Percentiles rank a stretch among this genome's conserved stretches.
These are phyloP conservation scores for Lodderomyces pseudojiufengensis DNA, from an alignment of 1,139 yeast species.

Conservation along the genomic window DNA sequence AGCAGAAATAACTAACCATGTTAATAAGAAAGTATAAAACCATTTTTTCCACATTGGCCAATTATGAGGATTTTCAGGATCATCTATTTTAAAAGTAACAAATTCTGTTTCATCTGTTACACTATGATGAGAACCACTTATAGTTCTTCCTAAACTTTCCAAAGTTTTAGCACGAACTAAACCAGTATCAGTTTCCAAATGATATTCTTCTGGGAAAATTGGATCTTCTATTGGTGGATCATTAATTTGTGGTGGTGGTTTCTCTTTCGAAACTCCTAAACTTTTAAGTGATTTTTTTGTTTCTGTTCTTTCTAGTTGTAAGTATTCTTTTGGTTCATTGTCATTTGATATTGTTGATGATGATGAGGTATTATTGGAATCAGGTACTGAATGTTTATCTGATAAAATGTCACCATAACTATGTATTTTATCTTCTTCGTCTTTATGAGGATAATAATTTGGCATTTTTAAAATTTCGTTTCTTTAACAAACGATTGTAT, in stretches of 20 bases:
- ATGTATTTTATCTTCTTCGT: too few relatives aligned
- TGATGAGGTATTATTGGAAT: too few relatives aligned
- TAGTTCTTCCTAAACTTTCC: slow-evolving; percentile 59
- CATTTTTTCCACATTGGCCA: slow-evolving; percentile 63
- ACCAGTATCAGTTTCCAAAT: slow-evolving; percentile 82
- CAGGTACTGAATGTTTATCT: too few relatives aligned
- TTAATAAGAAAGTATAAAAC: slow-evolving; percentile 62
- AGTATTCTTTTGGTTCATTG: slow-evolving; percentile 3
- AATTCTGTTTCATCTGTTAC: slow-evolving; percentile 64
- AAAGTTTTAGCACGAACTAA: slow-evolving; percentile 75
- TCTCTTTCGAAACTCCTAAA: slow-evolving; percentile 51
- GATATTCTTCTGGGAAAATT: slow-evolving; percentile 88
- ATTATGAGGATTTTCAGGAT: slow-evolving; percentile 85
- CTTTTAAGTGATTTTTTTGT: slow-evolving; percentile 65
- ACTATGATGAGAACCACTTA: slow-evolving; percentile 2
- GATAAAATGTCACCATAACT: too few relatives aligned
- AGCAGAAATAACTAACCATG: slow-evolving; percentile 73
- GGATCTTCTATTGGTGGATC: slow-evolving; percentile 62
- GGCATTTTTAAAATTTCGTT: too few relatives aligned
- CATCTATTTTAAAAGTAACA: slow-evolving; percentile 72
- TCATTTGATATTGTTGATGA: too few relatives aligned
- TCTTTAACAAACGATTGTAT: too few relatives aligned
- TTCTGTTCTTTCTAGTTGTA: slow-evolving; percentile 47
- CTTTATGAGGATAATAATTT: too few relatives aligned
- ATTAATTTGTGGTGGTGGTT: slow-evolving; percentile 55